Evolutionary conservation across 257 asterid species (phyloP), one percentile per base, ranked within the genome.

Genomic region (Rhazya stricta): DNA sequence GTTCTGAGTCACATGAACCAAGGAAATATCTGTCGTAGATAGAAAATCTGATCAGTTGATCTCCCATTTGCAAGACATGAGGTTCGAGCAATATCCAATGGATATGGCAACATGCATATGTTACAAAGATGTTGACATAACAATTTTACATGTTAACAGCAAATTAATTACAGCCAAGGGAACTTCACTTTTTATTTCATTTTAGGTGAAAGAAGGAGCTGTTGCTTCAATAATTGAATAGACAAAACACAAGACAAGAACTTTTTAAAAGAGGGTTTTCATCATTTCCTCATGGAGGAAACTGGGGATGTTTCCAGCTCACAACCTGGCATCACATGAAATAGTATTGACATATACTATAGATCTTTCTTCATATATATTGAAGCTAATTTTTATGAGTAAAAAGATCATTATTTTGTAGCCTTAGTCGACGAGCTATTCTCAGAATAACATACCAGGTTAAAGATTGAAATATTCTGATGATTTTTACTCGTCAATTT

Each of bases 201-300:
- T 54, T 53, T 23, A 1, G 53, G 34, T 25, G n/a, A 67, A 25
- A 39, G 54, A 43, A 36, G 71, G 25, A 23, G 32, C 48, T 36
- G 8, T 63, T 82, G 79, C 50, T 72, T 80, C 85, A 88, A 84
- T 85, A 80, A 82, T 84, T 79, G 84, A 79, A 46, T 27, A 25
- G 86, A 79, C 85, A 74, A 79, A 74, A 5, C 43, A 60, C 60
- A 74, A 42, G 88, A 83, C 88, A 78, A 83, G 58, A 13, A 19
- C 78, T 34, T 78, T 77, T 75, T 71, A 82, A 27, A 81, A 75
- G 63, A 66, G 2, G 19, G 57, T 53, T 71, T 76, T 83, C 83
- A 83, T 68, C 65, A 73, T 81, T 77, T 62, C 85, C 74, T 66
- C 58, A 69, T 9, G 1, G 57, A 60, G 69, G 69, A 81, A 74